These are phyloP conservation scores for Cyberlindnera galapagoensis DNA, from an alignment of 805 yeast genomes.

Conservation along the genomic window DNA sequence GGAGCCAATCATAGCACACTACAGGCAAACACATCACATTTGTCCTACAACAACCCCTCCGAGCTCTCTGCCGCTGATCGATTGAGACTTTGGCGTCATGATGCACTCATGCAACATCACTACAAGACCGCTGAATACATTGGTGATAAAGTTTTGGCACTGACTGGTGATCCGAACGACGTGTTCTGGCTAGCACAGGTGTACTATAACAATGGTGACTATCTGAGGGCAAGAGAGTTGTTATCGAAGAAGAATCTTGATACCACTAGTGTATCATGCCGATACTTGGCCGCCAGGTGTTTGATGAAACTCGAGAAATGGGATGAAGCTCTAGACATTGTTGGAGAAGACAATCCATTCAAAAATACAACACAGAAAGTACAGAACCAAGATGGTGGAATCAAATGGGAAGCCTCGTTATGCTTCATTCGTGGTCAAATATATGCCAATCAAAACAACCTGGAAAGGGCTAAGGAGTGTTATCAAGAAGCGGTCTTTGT, in stretches of 20 bases:
- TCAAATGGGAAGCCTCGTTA: conserved; percentile 80
- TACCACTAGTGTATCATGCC: conserved; percentile 58
- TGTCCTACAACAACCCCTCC: too few relatives aligned
- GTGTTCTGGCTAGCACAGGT: conserved; percentile 97
- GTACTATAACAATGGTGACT: conserved; percentile 68
- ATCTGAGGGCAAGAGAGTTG: conserved; percentile 69
- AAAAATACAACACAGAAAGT: conserved; percentile 30
- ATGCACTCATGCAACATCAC: conserved; percentile 88
- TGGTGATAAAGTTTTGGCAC: conserved; percentile 81
- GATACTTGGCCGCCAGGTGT: conserved; percentile 75
- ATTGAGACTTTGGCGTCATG: conserved; percentile 87
- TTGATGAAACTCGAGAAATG: conserved; percentile 63
- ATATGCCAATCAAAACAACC: conserved; percentile 75
- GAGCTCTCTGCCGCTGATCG: conserved; percentile 68
- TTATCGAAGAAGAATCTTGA: conserved; percentile 51
- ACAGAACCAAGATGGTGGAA: conserved; percentile 68
- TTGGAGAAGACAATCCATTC: conserved; percentile 81
- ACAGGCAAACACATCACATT: not conserved
- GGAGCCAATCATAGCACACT: too few relatives aligned
- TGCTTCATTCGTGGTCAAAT: conserved; percentile 81
- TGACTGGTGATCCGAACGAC: conserved; percentile 85
- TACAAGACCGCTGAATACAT: conserved; percentile 83
- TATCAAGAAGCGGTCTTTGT: conserved; percentile 80
- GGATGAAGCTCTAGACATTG: conserved; percentile 84
- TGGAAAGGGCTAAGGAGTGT: conserved; percentile 80